These are phyloP conservation scores for Termitomyces sp. DNA, from an alignment of 768 basidiomycete genomes.

Conservation along the genomic window DNA sequence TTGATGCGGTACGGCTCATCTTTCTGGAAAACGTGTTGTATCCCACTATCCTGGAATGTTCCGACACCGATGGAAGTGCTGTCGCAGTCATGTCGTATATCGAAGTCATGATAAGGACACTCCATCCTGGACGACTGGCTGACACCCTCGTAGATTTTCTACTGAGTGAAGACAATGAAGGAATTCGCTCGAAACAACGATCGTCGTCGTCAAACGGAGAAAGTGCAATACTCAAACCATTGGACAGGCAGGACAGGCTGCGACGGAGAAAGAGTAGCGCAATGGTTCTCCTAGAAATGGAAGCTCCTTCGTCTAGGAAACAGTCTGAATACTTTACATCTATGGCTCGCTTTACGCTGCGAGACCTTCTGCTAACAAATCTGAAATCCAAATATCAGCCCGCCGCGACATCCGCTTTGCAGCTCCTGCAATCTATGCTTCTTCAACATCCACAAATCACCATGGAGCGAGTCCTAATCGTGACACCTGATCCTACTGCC, in stretches of 20 bases:
- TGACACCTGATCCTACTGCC: conserved; percentile 63
- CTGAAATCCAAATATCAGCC: conserved; percentile 60
- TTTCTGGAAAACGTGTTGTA: conserved; percentile 94
- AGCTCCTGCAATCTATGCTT: conserved; percentile 75
- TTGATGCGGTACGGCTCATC: conserved; percentile 76
- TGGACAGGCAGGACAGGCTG: conserved; percentile 40
- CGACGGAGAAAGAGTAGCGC: conserved; percentile 79
- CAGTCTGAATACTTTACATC: conserved; percentile 83
- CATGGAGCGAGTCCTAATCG: conserved; percentile 63
- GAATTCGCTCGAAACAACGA: conserved; percentile 38
- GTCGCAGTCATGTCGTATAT: conserved; percentile 96
- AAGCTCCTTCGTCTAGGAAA: conserved; percentile 65
- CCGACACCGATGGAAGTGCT: conserved; percentile 89
- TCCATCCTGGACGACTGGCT: conserved; percentile 62
- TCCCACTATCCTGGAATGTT: conserved; percentile 90
- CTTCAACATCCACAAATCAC: conserved; percentile 60
- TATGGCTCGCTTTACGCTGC: conserved; percentile 85
- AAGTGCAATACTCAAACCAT: conserved; percentile 25
- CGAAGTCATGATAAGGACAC: conserved; percentile 78
- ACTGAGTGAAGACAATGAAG: conserved; percentile 80
- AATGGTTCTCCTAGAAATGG: conserved; percentile 85
- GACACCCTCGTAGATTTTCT: conserved; percentile 75
- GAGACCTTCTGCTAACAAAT: conserved; percentile 82
- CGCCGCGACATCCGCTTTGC: conserved; percentile 72
- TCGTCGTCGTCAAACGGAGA: conserved; percentile 34